Conservation (phyloP, 1,139 yeast genomes). For the Saccharomyces uvarum region DNA sequence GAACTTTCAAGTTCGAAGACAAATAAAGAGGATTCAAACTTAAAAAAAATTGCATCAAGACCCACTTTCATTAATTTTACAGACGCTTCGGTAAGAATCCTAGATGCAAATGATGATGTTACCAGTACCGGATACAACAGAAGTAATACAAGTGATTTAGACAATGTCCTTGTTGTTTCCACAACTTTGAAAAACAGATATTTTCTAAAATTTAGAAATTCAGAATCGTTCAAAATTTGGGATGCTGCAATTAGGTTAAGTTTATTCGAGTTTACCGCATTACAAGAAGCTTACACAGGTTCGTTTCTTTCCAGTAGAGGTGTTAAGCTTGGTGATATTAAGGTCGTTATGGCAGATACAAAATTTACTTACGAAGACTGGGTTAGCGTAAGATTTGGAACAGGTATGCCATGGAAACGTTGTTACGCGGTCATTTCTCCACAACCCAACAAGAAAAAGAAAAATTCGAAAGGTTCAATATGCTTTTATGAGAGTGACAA, state of each 20-base stretch:
- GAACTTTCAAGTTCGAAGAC: constrained; percentile 42
- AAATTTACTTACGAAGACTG: constrained; percentile 86
- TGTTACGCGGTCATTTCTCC: constrained; percentile 93
- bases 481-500: constrained; percentile 59
- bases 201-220: constrained; percentile 64
- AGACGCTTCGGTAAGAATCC: constrained; percentile 76
- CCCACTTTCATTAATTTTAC: constrained; percentile 89
- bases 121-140: constrained; percentile 46
- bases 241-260: constrained; percentile 73
- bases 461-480: constrained; percentile 46
- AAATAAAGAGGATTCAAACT: constrained; percentile 41
- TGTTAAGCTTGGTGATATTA: constrained; percentile 73
- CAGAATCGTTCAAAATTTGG: constrained; percentile 56
- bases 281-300: constrained; percentile 94
- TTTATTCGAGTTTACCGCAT: constrained; percentile 65
- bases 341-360: constrained; percentile 75
- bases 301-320: constrained; percentile 86
- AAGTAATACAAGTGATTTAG: constrained; percentile 58
- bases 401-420: constrained; percentile 96
- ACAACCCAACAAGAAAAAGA: constrained; percentile 38
- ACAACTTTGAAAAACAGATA: constrained; percentile 86
- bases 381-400: constrained; percentile 89
- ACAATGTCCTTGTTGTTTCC: constrained; percentile 75
- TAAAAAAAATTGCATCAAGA: constrained; percentile 49
- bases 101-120: constrained; percentile 61